Conservation (phyloP, 148 eudicot species). For the Fagopyrum tataricum region DNA sequence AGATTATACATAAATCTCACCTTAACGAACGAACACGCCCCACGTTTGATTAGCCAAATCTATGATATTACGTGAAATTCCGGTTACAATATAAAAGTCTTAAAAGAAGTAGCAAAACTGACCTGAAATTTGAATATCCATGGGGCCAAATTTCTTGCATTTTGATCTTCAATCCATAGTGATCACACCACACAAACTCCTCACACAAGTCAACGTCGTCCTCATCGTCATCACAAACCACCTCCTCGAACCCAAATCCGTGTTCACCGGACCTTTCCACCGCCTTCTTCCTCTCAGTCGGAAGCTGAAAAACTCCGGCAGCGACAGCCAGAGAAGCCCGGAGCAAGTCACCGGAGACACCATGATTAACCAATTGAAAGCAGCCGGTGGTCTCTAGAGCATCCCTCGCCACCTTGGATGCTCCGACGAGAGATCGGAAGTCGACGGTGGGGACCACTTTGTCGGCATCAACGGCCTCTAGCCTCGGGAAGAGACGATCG, state of each 20-base stretch:
- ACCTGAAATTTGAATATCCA: constrained; percentile 78
- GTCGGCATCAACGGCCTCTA: constrained; percentile 23
- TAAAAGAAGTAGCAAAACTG: not conserved
- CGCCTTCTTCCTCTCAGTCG: constrained; percentile 41
- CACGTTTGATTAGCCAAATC: too few relatives aligned
- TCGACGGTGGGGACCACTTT: constrained; percentile 39
- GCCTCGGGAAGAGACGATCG: constrained; percentile 63
- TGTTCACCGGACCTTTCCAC: constrained; percentile 36
- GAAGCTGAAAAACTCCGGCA: constrained; percentile 35
- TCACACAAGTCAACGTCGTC: constrained; percentile 40
- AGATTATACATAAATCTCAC: too few relatives aligned
- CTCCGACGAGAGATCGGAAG: constrained; percentile 16
- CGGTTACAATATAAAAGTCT: not conserved
- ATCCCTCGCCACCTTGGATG: constrained; percentile 15
- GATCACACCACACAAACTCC: constrained; percentile 59
- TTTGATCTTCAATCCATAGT: constrained; percentile 28
- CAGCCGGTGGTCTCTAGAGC: constrained; percentile 41
- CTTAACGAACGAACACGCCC: too few relatives aligned
- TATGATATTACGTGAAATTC: too few relatives aligned
- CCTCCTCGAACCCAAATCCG: constrained; percentile 62
- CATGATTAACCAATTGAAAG: constrained; percentile 66
- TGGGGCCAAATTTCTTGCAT: constrained; percentile 71
- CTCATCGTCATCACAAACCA: constrained; percentile 16
- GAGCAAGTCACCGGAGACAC: constrained; percentile 32
- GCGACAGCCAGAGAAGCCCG: constrained; percentile 22